These are phyloP conservation scores for Suillus americanus DNA, from an alignment of 768 basidiomycete genomes.

Conservation along the genomic window DNA sequence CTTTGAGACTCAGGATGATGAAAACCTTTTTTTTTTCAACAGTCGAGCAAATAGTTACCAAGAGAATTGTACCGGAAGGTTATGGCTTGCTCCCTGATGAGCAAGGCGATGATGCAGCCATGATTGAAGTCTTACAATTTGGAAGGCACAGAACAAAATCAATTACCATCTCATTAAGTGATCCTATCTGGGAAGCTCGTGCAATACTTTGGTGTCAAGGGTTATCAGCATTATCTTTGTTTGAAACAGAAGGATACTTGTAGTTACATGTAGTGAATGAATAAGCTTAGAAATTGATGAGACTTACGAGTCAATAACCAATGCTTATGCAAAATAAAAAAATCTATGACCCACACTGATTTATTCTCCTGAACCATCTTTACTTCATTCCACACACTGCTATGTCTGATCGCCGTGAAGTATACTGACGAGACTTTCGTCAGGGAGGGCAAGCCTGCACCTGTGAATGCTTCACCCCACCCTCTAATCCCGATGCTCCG, in stretches of 20 bases:
- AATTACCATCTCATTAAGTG: conserved; percentile 13
- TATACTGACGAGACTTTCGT: background rate
- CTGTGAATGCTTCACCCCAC: conserved; percentile 2
- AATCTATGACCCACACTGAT: background rate
- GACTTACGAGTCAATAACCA: background rate
- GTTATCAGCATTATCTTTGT: conserved; percentile 9
- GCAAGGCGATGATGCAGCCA: conserved; percentile 13
- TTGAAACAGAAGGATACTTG: background rate
- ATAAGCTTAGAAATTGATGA: background rate
- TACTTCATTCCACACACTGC: background rate
- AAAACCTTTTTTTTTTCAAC: background rate
- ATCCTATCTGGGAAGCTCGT: conserved; percentile 14
- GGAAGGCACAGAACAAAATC: conserved; percentile 1
- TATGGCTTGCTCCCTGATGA: conserved; percentile 14
- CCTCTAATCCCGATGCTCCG: background rate
- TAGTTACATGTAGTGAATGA: background rate
- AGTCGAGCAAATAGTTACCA: background rate
- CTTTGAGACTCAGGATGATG: conserved; percentile 9
- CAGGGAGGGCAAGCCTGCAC: background rate
- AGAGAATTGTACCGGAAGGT: conserved; percentile 9
- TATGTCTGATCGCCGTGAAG: background rate
- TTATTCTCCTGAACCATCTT: background rate
- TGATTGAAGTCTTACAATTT: conserved; percentile 12
- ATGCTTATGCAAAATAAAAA: background rate
- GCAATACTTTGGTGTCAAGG: conserved; percentile 18